These are phyloP conservation scores for Chimonanthus praecox DNA, from an alignment of 164 flowering plant species.

Conservation along the genomic window DNA sequence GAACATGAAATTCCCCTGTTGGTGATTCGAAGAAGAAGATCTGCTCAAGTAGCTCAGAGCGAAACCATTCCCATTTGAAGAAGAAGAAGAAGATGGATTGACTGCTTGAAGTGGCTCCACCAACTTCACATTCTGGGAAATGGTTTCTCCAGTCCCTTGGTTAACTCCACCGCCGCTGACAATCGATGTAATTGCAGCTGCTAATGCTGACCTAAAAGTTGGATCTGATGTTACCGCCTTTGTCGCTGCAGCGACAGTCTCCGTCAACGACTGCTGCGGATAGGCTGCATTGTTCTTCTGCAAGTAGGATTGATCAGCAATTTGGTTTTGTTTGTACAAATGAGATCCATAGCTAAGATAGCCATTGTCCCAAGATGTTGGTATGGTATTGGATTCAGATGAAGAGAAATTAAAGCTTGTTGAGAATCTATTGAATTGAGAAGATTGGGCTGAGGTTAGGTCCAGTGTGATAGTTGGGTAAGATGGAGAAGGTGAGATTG, in stretches of 20 bases:
- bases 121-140: constrained; percentile 30
- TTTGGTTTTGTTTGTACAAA: constrained; percentile 27
- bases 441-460: constrained; percentile 49
- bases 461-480: constrained; percentile 93
- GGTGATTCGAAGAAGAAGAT: constrained; percentile 30
- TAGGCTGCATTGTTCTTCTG: constrained; percentile 22
- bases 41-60: constrained; percentile 39
- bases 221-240: constrained; percentile 87
- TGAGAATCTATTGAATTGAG: constrained; percentile 36
- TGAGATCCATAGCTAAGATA: constrained; percentile 30
- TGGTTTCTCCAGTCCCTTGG: constrained; percentile 3
- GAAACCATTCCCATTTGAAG: constrained; percentile 27
- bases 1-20: constrained; percentile 34
- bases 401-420: constrained; percentile 50
- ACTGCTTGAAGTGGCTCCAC: constrained; percentile 25
- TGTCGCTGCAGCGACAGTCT: constrained; percentile 65
- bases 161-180: constrained; percentile 30
- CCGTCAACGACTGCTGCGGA: constrained; percentile 21
- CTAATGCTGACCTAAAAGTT: constrained; percentile 70
- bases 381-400: constrained; percentile 29
- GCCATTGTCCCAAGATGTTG: constrained; percentile 35
- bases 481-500: constrained; percentile 47
- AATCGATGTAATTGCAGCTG: constrained; percentile 65
- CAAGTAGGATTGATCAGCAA: not conserved
- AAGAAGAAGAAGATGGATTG: constrained; percentile 18